These are phyloP conservation scores for Buxus sempervirens DNA, from an alignment of 164 flowering plant genomes.

Conservation along the genomic window DNA sequence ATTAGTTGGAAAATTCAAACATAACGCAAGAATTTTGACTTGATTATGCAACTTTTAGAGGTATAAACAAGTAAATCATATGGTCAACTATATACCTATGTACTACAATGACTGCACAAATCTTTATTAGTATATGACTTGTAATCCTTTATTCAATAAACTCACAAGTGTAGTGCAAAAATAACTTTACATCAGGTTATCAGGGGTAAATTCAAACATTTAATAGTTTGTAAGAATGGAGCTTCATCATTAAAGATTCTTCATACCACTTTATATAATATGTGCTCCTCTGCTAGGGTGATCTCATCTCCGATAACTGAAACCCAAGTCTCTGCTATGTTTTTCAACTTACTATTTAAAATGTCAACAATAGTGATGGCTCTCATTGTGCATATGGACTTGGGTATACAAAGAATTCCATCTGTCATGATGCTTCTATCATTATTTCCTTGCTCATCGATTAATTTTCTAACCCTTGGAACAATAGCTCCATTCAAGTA, in stretches of 20 bases:
- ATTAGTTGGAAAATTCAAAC: too few relatives aligned
- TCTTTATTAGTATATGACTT: too few relatives aligned
- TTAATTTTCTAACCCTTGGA: conserved; percentile 50
- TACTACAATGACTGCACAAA: too few relatives aligned
- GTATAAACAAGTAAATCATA: too few relatives aligned
- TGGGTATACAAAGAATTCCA: conserved; percentile 6
- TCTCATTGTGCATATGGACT: conserved; percentile 45
- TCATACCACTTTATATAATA: conserved; percentile 30
- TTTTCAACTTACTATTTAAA: conserved; percentile 44
- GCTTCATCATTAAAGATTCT: conserved; percentile 11
- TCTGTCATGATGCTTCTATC: conserved; percentile 8
- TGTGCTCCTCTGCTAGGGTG: conserved; percentile 43
- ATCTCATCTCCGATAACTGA: conserved; percentile 51
- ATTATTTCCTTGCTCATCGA: conserved; percentile 21
- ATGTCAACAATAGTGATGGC: conserved; percentile 70
- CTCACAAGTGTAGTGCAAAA: too few relatives aligned
- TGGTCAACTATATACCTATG: too few relatives aligned
- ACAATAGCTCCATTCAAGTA: conserved; percentile 87
- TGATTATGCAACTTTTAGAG: too few relatives aligned
- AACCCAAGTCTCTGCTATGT: conserved; percentile 76
- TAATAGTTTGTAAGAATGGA: not conserved
- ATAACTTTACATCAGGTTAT: not conserved
- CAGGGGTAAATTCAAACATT: not conserved
- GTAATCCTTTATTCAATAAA: too few relatives aligned
- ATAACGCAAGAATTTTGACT: too few relatives aligned